phyloP scores from a whole-genome alignment of 768 basidiomycete genomes.

The Auriscalpium microsporum region DNA sequence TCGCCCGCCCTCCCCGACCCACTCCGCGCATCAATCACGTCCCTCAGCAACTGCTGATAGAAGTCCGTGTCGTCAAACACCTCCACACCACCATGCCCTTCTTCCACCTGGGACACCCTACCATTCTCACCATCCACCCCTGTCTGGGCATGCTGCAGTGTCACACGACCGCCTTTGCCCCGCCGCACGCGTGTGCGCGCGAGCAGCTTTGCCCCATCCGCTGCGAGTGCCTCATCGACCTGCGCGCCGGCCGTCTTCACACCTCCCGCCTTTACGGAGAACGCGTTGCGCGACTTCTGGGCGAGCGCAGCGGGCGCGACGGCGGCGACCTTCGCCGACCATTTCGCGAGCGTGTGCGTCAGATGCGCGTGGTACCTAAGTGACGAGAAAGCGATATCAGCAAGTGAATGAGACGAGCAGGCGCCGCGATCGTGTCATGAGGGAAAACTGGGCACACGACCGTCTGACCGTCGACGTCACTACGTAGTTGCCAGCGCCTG shows the following conservation, averaged over 20 bases:
- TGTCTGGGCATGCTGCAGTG: neutral
- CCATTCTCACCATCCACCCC: slow-evolving; percentile 18
- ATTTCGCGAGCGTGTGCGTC: slow-evolving; percentile 77
- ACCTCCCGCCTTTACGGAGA: slow-evolving; percentile 43
- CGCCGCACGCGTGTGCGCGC: slow-evolving; percentile 54
- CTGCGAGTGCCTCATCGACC: slow-evolving; percentile 60
- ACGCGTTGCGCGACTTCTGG: slow-evolving; percentile 62
- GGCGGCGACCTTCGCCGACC: slow-evolving; percentile 94
- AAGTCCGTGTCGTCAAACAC: slow-evolving; percentile 88
- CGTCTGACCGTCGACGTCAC: too few relatives aligned
- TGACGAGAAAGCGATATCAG: slow-evolving; percentile 2
- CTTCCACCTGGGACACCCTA: slow-evolving; percentile 27
- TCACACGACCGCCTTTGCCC: slow-evolving; percentile 36
- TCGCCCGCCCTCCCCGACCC: slow-evolving; percentile 32
- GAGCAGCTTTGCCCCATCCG: slow-evolving; percentile 49
- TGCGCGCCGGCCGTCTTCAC: slow-evolving; percentile 63
- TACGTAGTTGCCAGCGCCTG: slow-evolving; percentile 21
- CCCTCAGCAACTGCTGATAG: slow-evolving; percentile 85
- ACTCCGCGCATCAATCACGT: slow-evolving; percentile 71
- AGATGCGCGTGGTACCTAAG: slow-evolving; percentile 59
- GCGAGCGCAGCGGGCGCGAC: slow-evolving; percentile 74
- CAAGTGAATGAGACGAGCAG: neutral
- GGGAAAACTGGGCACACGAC: too few relatives aligned
- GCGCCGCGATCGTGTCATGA: too few relatives aligned
- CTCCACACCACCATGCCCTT: slow-evolving; percentile 31